phyloP scores from a whole-genome alignment of 306 rosid genomes.

The Medicago lupulina region DNA sequence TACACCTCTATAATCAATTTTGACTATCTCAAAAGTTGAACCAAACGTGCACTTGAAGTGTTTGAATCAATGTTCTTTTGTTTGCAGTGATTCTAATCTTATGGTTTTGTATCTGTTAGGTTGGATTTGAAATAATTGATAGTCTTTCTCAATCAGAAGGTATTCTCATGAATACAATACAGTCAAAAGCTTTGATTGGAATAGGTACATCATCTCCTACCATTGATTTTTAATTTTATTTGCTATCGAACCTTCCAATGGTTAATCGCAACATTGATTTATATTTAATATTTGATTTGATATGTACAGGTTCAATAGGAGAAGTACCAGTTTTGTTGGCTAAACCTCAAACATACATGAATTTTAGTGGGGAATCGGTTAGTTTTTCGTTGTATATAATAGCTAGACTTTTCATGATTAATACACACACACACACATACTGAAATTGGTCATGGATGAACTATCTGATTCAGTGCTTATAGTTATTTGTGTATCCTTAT shows the following conservation, averaged over 20 bases:
- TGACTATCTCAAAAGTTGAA: neutral
- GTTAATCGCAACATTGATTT: constrained; percentile 27
- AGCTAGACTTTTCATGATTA: neutral
- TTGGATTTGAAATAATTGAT: constrained; percentile 92
- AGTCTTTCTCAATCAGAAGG: constrained; percentile 67
- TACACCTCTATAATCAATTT: too few relatives aligned
- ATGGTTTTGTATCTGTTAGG: constrained; percentile 53
- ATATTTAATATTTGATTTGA: constrained; percentile 42
- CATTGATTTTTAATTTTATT: neutral
- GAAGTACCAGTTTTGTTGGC: constrained; percentile 88
- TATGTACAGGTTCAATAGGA: constrained; percentile 85
- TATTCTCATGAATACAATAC: constrained; percentile 82
- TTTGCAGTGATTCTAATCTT: constrained; percentile 15
- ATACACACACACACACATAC: neutral
- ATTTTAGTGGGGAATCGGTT: constrained; percentile 92
- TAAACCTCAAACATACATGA: constrained; percentile 94
- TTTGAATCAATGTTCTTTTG: neutral
- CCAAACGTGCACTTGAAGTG: neutral
- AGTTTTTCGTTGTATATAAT: constrained; percentile 43
- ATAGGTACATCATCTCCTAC: constrained; percentile 58
- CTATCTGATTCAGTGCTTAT: constrained; percentile 21
- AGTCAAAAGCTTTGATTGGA: constrained; percentile 91
- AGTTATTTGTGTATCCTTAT: neutral
- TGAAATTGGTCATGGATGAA: constrained; percentile 26
- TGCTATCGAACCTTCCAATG: neutral